phyloP scores from a whole-genome alignment of 371 early-diverging fungal species.

The Phascolomyces articulosus region DNA sequence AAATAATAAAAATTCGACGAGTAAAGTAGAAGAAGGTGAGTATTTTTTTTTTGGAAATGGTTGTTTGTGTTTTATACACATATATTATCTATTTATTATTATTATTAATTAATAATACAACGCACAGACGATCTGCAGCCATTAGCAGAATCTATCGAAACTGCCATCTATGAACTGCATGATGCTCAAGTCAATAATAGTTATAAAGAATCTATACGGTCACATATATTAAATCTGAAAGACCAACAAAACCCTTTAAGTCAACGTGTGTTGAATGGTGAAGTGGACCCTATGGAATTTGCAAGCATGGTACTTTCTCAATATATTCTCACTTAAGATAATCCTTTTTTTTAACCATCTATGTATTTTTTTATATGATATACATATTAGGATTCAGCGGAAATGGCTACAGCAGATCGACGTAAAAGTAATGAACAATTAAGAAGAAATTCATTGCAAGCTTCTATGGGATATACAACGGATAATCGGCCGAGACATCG shows the following conservation, averaged over 20 bases:
- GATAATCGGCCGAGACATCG: slow-evolving; percentile 18
- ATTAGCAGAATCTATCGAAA: slow-evolving; percentile 17
- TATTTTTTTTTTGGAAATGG: neutral
- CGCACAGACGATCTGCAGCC: neutral
- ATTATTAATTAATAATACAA: no score
- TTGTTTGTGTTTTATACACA: neutral
- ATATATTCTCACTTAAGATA: no score
- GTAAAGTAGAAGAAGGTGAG: no score
- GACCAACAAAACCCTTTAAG: slow-evolving; percentile 17
- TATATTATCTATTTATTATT: neutral
- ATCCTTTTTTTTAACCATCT: no score
- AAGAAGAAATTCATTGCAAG: slow-evolving; percentile 13
- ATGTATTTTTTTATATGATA: no score
- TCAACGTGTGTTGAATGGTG: slow-evolving; percentile 9
- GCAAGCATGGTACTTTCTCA: slow-evolving; percentile 14
- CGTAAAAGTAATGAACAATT: slow-evolving; percentile 15
- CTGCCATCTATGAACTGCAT: slow-evolving; percentile 14
- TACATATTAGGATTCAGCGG: slow-evolving; percentile 1
- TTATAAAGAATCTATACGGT: slow-evolving; percentile 21
- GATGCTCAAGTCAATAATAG: slow-evolving; percentile 11
- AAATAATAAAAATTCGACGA: neutral
- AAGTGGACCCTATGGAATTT: slow-evolving; percentile 15
- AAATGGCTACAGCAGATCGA: slow-evolving; percentile 22
- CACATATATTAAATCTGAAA: slow-evolving; percentile 23
- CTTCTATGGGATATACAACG: slow-evolving; percentile 13